phyloP scores from a whole-genome alignment of 2,329 filamentous ascomycete genomes.

The Diaporthe citrichinensis region DNA sequence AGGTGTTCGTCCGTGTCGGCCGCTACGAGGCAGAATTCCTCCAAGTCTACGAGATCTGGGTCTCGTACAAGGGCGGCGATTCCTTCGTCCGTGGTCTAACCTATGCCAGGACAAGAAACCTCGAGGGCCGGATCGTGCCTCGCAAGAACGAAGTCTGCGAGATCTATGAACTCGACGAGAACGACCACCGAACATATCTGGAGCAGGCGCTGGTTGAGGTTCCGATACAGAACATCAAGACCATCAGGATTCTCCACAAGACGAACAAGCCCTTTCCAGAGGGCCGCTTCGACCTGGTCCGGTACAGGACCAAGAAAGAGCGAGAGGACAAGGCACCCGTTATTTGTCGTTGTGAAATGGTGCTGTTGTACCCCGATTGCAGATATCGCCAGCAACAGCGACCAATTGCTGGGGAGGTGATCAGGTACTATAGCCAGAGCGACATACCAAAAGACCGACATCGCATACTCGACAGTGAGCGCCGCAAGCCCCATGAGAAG shows the following conservation, averaged over 20 bases:
- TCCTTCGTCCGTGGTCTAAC: conserved; percentile 57
- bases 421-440: conserved; percentile 48
- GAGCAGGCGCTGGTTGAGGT: conserved; percentile 61
- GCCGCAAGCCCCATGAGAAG: conserved; percentile 51
- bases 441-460: conserved; percentile 48
- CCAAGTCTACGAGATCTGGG: conserved; percentile 56
- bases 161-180: conserved; percentile 56
- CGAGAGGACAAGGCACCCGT: conserved; percentile 54
- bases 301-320: conserved; percentile 45
- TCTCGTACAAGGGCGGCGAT: conserved; percentile 54
- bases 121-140: conserved; percentile 54
- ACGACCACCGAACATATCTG: conserved; percentile 49
- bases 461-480: conserved; percentile 46
- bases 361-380: conserved; percentile 50
- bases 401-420: conserved; percentile 53
- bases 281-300: conserved; percentile 47
- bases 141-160: conserved; percentile 61
- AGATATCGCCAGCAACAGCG: conserved; percentile 43
- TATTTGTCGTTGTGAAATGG: conserved; percentile 67
- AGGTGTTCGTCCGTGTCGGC: conserved; percentile 43
- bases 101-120: conserved; percentile 52
- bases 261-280: conserved; percentile 69
- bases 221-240: conserved; percentile 52
- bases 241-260: conserved; percentile 59
- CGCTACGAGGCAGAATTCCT: conserved; percentile 45